Conservation (phyloP, 2,329 filamentous ascomycete genomes). For the Paraconiothyrium sp. region DNA sequence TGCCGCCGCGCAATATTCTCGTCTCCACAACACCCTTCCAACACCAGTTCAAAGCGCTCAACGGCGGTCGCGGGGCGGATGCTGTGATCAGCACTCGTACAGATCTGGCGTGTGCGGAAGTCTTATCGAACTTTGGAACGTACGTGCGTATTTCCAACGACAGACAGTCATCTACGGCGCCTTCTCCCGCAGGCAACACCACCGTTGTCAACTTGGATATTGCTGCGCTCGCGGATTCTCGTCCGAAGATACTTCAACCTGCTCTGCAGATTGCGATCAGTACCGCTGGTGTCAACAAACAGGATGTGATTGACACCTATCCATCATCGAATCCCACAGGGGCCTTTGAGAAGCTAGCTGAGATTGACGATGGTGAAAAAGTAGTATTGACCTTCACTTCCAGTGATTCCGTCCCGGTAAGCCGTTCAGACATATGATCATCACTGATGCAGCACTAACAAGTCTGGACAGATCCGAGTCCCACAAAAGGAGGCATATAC, state of each 20-base stretch:
- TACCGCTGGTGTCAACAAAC: background rate
- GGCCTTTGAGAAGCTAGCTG: slow-evolving; percentile 1
- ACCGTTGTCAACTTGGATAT: background rate
- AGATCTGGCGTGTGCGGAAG: background rate
- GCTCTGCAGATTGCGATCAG: background rate
- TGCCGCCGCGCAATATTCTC: background rate
- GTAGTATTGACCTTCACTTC: background rate
- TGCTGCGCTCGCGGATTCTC: background rate
- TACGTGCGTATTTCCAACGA: background rate
- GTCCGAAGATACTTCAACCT: slow-evolving; percentile 1
- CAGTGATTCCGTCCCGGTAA: background rate
- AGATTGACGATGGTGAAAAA: background rate
- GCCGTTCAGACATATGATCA: background rate
- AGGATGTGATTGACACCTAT: background rate
- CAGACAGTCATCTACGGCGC: background rate
- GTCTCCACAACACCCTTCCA: background rate
- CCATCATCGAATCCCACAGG: background rate
- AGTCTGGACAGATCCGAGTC: background rate
- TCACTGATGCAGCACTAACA: background rate
- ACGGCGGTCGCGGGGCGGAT: background rate
- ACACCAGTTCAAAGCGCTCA: background rate
- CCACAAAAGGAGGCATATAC: background rate
- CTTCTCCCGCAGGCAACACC: background rate
- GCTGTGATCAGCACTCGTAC: background rate
- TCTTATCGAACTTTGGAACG: background rate